Evolutionary conservation across 192 early-diverging fungal species (phyloP), one percentile per base, ranked within the genome.

Genomic region (Backusella australiensis): DNA sequence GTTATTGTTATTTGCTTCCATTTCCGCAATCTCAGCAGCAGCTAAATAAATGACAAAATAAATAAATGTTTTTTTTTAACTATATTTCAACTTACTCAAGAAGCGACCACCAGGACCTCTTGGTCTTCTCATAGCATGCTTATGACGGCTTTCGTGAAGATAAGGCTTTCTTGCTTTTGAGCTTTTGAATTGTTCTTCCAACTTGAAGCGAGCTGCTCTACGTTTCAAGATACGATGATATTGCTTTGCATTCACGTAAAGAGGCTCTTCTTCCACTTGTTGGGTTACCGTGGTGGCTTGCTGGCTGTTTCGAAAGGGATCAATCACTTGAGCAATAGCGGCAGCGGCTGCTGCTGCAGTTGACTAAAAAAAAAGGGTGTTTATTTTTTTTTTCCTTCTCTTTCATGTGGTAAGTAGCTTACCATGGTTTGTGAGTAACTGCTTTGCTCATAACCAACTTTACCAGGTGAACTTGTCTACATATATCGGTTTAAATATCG

Each of bases 231-330:
- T 99, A 29, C 98, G 91, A 78, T 97, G 95, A 82, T 96, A 99
- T 44, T 99, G 98, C 84, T 97, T 98, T 46, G 96, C 95, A 85
- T 99, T 99, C 38, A 99, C 98, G 82, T 96, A 98, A 41, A 98
- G 83, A 1, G 96, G 96, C 36, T 96, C 94, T 41, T 95, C 94
- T 71, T 85, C 76, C n/a, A 68, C 41, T 29, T 63, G 56, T 29
- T 63, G 56, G 8, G 53, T 56, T 1, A 26, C 53, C 4, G 56
- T 26, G 23, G 56, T 49, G 46, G 46, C 46, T 49, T 49, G 56
- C 29, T 63, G 56, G 26, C 9, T 63, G n/a, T 63, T 63, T 26
- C 26, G 56, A 63, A 63, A 63, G 26, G 56, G 56, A 63, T 63
- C 56, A 63, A 63, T 63, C 56, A 63, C 56, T 63, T 63, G 56